Conservation (phyloP, 169 alveolate genomes). For the Plasmodium berghei region DNA sequence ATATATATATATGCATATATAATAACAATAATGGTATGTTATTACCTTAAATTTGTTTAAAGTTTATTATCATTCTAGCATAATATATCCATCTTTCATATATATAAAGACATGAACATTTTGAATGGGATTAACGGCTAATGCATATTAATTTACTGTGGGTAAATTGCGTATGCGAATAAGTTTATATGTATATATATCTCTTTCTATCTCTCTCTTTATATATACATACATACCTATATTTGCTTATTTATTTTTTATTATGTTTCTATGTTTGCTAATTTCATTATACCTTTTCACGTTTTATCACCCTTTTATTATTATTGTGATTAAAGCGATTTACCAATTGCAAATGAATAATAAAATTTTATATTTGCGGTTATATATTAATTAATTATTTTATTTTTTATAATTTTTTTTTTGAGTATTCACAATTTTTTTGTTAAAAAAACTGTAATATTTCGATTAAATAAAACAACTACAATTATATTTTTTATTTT, state of each 20-base stretch:
- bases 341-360: too few species aligned
- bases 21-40: neutral
- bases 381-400: neutral
- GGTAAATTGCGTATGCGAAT: neutral
- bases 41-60: neutral
- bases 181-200: neutral
- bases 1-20: neutral
- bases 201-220: neutral
- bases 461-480: neutral
- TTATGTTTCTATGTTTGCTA: neutral
- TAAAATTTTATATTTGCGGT: too few species aligned
- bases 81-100: too few species aligned
- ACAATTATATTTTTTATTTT: too few species aligned
- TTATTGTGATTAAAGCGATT: too few species aligned
- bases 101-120: too few species aligned
- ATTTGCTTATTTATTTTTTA: neutral
- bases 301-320: too few species aligned
- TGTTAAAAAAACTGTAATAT: neutral
- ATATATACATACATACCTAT: neutral
- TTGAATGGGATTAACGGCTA: too few species aligned
- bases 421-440: too few species aligned
- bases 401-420: too few species aligned
- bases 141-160: too few species aligned
- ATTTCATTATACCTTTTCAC: neutral
- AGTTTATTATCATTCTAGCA: too few species aligned